These are phyloP conservation scores for Penstemon eatonii DNA, from an alignment of 257 asterid species.

Conservation along the genomic window DNA sequence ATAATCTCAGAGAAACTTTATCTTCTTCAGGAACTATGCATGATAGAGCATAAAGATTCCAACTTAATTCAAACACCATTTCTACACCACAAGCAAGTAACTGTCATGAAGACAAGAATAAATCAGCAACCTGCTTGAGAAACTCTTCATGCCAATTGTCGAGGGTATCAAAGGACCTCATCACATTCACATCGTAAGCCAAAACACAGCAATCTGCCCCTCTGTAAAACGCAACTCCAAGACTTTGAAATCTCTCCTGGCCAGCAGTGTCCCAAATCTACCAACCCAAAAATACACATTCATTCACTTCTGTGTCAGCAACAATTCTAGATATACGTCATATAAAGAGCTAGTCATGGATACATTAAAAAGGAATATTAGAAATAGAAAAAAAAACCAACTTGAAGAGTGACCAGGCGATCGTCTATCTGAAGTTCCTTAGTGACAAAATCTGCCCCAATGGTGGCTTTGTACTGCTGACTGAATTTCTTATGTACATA, in stretches of 20 bases:
- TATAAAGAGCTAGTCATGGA: too few species aligned
- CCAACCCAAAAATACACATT: slow-evolving; percentile 24
- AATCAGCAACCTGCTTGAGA: slow-evolving; percentile 77
- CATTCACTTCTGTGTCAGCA: not conserved
- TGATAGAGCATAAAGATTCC: too few species aligned
- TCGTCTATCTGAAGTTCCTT: slow-evolving; percentile 94
- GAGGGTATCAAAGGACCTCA: slow-evolving; percentile 87
- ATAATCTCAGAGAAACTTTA: too few species aligned
- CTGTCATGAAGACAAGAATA: not conserved
- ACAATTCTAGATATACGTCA: too few species aligned
- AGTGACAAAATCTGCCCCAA: slow-evolving; percentile 98
- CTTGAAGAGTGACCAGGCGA: slow-evolving; percentile 92
- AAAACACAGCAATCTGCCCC: slow-evolving; percentile 97
- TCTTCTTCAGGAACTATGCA: too few species aligned
- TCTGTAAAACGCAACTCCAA: slow-evolving; percentile 93
- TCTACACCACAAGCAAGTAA: too few species aligned
- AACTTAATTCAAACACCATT: too few species aligned
- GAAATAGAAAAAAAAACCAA: slow-evolving; percentile 34
- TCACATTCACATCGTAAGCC: slow-evolving; percentile 88
- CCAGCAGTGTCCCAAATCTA: slow-evolving; percentile 99
- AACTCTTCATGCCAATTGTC: slow-evolving; percentile 98
- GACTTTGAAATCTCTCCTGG: slow-evolving; percentile 98
- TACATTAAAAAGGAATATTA: too few species aligned
- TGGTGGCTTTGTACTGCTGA: slow-evolving; percentile 96
- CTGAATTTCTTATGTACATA: slow-evolving; percentile 94